Base-by-base conservation (phyloP, 2,329 filamentous ascomycete species). In the Hyphodiscus sp. region DNA sequence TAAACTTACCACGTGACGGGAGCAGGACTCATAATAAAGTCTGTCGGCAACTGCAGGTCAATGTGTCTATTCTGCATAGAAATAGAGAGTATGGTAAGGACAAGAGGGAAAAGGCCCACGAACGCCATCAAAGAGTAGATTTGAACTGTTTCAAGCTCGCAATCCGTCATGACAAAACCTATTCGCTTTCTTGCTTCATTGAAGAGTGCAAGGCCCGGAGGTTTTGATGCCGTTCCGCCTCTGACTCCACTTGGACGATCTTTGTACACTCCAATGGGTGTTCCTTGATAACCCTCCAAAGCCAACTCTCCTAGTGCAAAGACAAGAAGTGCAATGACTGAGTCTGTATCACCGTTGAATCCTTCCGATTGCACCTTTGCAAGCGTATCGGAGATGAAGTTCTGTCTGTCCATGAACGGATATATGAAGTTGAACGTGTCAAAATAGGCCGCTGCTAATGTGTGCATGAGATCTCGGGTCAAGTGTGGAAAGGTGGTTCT, bases 101-200 rank as follows among this genome's bases (percentile, higher is more conserved):
- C 11, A 45, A 44, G 30, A 15, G 26, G 52, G 41, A 46, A 16
- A 30, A 26, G 16, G 38, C 11, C 10, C 20, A 68, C 73, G 64
- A 66, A 80, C 77, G 79, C 78, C 53, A 78, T 73, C 26, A 85
- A 68, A 7, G 80, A 71, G 60, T 77, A 75, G 45, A 81, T 75
- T 61, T 85, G 82, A 8, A 83, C 73, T 55, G 78, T 82, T 59
- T 83, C 80, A 23, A 85, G 65, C 48, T 74, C 79, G 61, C 74
- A 79, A 20, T 80, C 75, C 1, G 76, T 76, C 50, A 78, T 62
- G 10, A 76, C 72, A 62, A 82, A 83, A 0, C 82, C 81, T 63
- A 83, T 73, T n/a, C 79, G 72, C 54, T 74, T 76, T 49, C 81
- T 73, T 16, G 80, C 82, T 65, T 84, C 81, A 57, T 85, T 85